Conservation (phyloP, 2,329 filamentous ascomycete species). For the Scytalidium lignicola region DNA sequence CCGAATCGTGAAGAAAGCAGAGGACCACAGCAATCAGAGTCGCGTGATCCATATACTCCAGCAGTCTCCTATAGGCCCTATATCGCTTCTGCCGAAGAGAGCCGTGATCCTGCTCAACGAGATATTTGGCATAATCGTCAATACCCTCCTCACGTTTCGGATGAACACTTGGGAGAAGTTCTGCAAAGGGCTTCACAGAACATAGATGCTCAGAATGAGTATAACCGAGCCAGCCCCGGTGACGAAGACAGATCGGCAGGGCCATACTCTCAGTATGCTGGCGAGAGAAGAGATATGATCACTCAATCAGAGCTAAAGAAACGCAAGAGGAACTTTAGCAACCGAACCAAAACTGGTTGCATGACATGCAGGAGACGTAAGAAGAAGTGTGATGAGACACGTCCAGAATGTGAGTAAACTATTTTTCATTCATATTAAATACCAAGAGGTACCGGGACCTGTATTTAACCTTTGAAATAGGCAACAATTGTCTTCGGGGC, state of each 20-base stretch:
- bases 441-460: no score
- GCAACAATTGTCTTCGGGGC: conserved; percentile 84
- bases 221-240: conserved; percentile 30
- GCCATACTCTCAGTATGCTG: conserved; percentile 30
- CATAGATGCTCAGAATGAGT: conserved; percentile 31
- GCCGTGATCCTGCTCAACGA: conserved; percentile 11
- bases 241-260: conserved; percentile 31
- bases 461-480: conserved; percentile 35
- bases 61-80: conserved; percentile 21
- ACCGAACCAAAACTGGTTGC: conserved; percentile 92
- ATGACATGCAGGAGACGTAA: conserved; percentile 87
- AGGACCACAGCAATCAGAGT: conserved; percentile 37
- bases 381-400: conserved; percentile 96
- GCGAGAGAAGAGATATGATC: conserved; percentile 24
- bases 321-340: conserved; percentile 80
- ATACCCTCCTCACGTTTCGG: conserved; percentile 38
- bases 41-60: conserved; percentile 18
- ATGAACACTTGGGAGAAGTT: conserved; percentile 45
- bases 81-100: conserved; percentile 16
- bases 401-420: conserved; percentile 84
- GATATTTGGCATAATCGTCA: conserved; percentile 24
- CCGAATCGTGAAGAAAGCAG: conserved; percentile 39
- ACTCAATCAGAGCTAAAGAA: conserved; percentile 61
- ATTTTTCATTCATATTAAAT: no score
- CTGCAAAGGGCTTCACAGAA: conserved; percentile 43